Evolutionary conservation across 1,139 yeast genomes (phyloP).

Genomic region (Geotrichum histeridarum): DNA sequence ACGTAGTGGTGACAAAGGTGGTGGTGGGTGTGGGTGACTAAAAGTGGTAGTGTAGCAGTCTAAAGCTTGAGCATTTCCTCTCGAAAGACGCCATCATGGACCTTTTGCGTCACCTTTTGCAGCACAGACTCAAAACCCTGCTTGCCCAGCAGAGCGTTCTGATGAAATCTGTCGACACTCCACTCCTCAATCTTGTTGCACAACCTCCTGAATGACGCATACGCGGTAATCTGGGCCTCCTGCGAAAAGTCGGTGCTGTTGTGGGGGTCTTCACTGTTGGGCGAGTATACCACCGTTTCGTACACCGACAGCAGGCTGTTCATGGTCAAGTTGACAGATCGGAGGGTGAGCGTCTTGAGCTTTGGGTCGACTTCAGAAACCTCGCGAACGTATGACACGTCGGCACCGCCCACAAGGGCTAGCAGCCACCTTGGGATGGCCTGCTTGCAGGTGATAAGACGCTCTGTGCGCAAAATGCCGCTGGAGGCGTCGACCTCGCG

Average conservation of each 20-base stretch:
- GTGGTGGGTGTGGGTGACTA: no score
- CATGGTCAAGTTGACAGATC: constrained; percentile 86
- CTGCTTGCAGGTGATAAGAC: constrained; percentile 86
- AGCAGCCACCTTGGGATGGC: constrained; percentile 80
- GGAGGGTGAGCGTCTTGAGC: constrained; percentile 61
- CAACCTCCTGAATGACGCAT: constrained; percentile 60
- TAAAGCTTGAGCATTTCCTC: constrained; percentile 20
- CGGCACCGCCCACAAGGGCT: constrained; percentile 66
- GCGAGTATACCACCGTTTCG: constrained; percentile 76
- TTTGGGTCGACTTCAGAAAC: constrained; percentile 76
- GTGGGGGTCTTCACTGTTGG: constrained; percentile 52
- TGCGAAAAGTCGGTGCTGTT: constrained; percentile 64
- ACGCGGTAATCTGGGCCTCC: constrained; percentile 84
- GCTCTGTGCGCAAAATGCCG: constrained; percentile 66
- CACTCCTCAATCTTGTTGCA: constrained; percentile 88
- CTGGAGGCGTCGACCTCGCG: constrained; percentile 58
- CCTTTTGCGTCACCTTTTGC: constrained; percentile 45
- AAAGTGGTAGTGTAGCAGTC: neutral
- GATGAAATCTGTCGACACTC: constrained; percentile 83
- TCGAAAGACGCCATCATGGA: constrained; percentile 34
- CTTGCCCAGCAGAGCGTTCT: constrained; percentile 78
- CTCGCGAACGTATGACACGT: constrained; percentile 79
- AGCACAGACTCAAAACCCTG: constrained; percentile 80
- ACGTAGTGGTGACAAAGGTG: no score
- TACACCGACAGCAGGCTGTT: constrained; percentile 68